Evolutionary conservation across 768 basidiomycete species (phyloP), one percentile per base, ranked within the genome.

Genomic region (Collybia sp.): DNA sequence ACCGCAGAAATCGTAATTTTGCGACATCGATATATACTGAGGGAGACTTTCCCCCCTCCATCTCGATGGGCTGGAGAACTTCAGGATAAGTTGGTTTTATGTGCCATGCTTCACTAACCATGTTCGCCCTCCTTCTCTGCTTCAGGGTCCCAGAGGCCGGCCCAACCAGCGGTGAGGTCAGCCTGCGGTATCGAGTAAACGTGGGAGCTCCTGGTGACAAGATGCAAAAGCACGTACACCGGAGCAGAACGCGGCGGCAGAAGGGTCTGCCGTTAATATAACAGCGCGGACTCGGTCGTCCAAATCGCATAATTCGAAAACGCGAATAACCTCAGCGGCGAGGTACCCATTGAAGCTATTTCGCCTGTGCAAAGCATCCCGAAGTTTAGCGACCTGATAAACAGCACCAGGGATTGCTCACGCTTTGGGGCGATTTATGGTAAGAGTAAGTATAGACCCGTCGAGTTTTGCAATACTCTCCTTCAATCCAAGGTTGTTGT

Each of bases 231-330:
- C 19, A 45, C 73, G 16, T 60, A 79, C 79, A 1, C 80, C 80
- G 16, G 79, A 70, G 53, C 80, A 80, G 51, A 66, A 82, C 1
- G 77, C 78, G 15, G 73, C 66, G 1, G 77, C 74, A 6, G 64
- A 69, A 41, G 63, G 71, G 40, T 79, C 77, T 0, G 79, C 72
- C 2, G 77, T 80, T 32, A 79, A 51, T 15, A 80, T 66, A 13
- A 79, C 69, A 0, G 65, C 78, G 32, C 72, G 68, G 16, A 80
- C 72, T 33, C 73, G 68, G 51, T 80, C 78, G 46, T 80, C 80
- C 40, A 59, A 64, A 62, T 79, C 76, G 15, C 68, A 68, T 2
- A 76, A 52, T 15, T 68, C 68, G 48, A 77, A 79, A 1, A 66
- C 66, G 37, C 69, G 58, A 30, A 70, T 59, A 32, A 79, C 53